Conservation (phyloP, 2,329 filamentous ascomycete species). For the Penicillium sp. region DNA sequence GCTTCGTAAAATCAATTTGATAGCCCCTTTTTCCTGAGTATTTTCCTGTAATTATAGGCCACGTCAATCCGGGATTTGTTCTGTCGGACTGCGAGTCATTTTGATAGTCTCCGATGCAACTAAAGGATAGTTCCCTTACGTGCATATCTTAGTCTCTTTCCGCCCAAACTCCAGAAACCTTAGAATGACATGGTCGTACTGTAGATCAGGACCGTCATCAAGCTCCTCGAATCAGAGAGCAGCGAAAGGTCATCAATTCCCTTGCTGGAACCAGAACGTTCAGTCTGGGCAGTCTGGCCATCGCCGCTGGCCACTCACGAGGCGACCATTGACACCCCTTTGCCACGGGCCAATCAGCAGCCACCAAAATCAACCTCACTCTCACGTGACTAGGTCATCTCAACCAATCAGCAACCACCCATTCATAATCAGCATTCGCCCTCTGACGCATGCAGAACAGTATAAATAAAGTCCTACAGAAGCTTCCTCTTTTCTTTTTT, state of each 20-base stretch:
- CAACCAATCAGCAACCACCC: slow-evolving; percentile 26
- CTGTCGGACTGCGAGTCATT: not conserved
- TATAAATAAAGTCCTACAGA: slow-evolving; percentile 15
- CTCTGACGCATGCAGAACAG: slow-evolving; percentile 19
- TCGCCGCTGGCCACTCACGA: not conserved
- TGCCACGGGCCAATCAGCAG: slow-evolving; percentile 14
- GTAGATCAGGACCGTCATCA: not conserved
- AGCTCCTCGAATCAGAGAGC: slow-evolving; percentile 11
- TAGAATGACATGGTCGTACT: not conserved
- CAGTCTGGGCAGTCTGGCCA: not conserved
- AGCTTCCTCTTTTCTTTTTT: not conserved
- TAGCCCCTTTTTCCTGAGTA: not conserved
- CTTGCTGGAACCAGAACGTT: not conserved
- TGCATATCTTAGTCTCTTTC: not conserved
- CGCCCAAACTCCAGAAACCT: not conserved
- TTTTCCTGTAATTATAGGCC: not conserved
- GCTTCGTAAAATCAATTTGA: not conserved
- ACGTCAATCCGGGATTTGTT: too few relatives aligned
- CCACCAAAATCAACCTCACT: not conserved
- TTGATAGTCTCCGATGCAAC: slow-evolving; percentile 1
- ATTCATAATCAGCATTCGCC: slow-evolving; percentile 28
- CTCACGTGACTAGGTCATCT: not conserved
- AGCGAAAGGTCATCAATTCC: slow-evolving; percentile 14
- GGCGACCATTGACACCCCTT: not conserved
- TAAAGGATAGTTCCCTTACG: slow-evolving; percentile 2